Evolutionary conservation across 2,329 filamentous ascomycete species (phyloP), one percentile per base, ranked within the genome.

Genomic region (Blastomyces gilchristii): DNA sequence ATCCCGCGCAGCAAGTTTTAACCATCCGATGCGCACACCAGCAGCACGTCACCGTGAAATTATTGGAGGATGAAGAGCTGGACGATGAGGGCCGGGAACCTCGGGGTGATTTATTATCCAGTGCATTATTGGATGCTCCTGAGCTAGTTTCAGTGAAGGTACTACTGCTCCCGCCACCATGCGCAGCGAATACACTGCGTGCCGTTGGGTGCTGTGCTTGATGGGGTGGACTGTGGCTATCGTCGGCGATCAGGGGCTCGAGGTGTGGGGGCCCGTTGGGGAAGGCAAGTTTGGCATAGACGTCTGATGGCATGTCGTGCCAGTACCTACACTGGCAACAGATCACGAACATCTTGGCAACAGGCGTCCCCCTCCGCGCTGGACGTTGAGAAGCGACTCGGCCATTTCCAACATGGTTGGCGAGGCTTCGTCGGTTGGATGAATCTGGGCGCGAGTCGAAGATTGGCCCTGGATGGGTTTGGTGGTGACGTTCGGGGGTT

Each of bases 1-100:
- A 87, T 8, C 86, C 87, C 12, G 86, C 81, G 71, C 87, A 90
- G 74, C 87, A 90, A 63, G 75, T 77, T 16, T 82, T 86, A 67
- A 80, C 86, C 87, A 90, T 89, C 59, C 82, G 82, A 75, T 90
- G 87, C 53, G 79, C 78, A 71, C 87, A 90, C 87, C 87, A 90
- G 9, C 86, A 86, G 71, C 87, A 90, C 67, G 82, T 83, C 34
- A 62, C 60, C 18, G 88, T 83, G 69, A 81, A 83, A 66, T 85
- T 86, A 64, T 67, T 67, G 11, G 68, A 62, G 31, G 62, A 56
- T n/a, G 58, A 54, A 25, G 62, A 62, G 14, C 37, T 62, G 18
- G 62, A 54, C 28, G 63, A 60, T 18, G 56, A 57, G 28, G 50
- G 43, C 9, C 37, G 53, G 43, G 47, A 41, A 47, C 18, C 16